Evolutionary conservation across 371 early-diverging fungal genomes (phyloP), one percentile per base, ranked within the genome.

Genomic region (Pancytospora philotis): DNA sequence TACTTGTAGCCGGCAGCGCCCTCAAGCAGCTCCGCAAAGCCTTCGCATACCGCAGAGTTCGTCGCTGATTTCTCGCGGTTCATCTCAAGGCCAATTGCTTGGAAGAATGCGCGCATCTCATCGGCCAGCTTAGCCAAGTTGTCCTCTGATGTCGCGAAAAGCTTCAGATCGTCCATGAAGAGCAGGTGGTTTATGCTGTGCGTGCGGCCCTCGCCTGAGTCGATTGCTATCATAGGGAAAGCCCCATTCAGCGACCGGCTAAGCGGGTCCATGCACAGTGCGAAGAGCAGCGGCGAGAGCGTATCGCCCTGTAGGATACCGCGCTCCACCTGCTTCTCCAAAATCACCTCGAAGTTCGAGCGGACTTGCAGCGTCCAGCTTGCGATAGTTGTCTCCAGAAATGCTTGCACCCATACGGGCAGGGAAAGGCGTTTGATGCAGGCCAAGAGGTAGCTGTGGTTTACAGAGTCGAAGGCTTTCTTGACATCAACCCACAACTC

Each of bases 201-300:
- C 10, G 19, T 10, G 16, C 55, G 16, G 19, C 34, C 6, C 10
- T 53, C 55, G 6, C 6, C 19, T n/a, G n/a, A n/a, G 6, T 8
- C 6, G 16, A 53, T 6, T 30, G 8, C 10, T 53, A 53, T 19
- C 34, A 16, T 53, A 27, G 55, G 55, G 34, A 30, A 66, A 13
- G 3, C 36, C 22, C 10, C 19, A 34, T 66, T 66, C 8, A 66
- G 35, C 35, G 27, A 39, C 35, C 57, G 38, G 28, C 66, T 66
- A 27, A 66, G 13, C 6, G 3, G 66, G n/a, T 66, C 64, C 66
- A 66, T 66, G 25, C 53, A 66, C 34, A 66, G 35, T 32, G 59
- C 65, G 32, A 66, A 66, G 4, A 65, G 34, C 16, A 66, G 52
- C 2, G 27, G 66, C 3, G 16, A 66, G 3, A 63, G 38, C 32